phyloP scores from a whole-genome alignment of 352 stramenopile species.

The Thalassiosira livingstoniorum region DNA sequence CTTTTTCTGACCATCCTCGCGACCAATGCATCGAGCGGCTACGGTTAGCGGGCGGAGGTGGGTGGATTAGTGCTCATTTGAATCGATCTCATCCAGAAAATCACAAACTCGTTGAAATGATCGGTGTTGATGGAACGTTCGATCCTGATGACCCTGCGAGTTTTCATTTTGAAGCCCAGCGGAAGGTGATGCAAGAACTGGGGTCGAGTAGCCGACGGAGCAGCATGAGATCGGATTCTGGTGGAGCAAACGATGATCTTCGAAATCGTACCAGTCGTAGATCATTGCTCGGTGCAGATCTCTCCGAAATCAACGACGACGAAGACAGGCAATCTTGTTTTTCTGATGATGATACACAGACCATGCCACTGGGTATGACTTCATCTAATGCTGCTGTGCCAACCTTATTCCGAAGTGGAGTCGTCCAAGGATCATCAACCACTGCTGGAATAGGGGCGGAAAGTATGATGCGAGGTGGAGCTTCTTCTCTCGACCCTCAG shows the following conservation, averaged over 20 bases:
- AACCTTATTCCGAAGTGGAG: constrained; percentile 41
- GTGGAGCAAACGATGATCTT: not conserved
- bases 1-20: constrained; percentile 74
- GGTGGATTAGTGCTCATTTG: constrained; percentile 73
- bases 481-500: constrained; percentile 9
- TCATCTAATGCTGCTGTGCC: constrained; percentile 3
- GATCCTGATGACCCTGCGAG: constrained; percentile 65
- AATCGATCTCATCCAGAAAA: constrained; percentile 56
- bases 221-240: not conserved
- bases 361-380: no score
- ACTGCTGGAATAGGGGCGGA: not conserved
- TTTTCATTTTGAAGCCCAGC: constrained; percentile 70
- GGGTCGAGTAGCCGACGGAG: not conserved
- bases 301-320: constrained; percentile 47
- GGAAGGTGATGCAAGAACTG: constrained; percentile 42
- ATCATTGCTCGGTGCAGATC: constrained; percentile 13
- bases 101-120: constrained; percentile 69
- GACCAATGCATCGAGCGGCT: constrained; percentile 78
- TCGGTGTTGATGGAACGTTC: constrained; percentile 67
- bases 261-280: not conserved
- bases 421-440: no score
- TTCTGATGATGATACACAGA: constrained; percentile 12
- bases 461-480: not conserved
- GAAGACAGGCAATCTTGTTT: constrained; percentile 24
- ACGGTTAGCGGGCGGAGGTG: constrained; percentile 64